These are phyloP conservation scores for Eimeria tenella DNA, from an alignment of 169 alveolate species.

Conservation along the genomic window DNA sequence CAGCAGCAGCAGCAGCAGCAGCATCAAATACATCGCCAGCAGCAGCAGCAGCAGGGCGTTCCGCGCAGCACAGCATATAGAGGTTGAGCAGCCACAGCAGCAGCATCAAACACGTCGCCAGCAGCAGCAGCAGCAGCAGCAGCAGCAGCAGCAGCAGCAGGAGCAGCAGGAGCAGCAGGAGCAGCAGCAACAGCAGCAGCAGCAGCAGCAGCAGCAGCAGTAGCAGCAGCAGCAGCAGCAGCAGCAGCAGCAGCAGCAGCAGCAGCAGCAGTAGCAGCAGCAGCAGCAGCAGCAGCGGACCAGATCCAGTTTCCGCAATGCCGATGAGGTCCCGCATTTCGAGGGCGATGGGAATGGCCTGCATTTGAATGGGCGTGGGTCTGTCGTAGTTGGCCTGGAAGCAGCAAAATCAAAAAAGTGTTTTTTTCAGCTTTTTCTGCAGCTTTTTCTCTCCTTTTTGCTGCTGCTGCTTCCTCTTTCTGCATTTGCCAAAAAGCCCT, in stretches of 20 bases:
- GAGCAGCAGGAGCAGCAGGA: background rate
- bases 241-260: conserved; percentile 14
- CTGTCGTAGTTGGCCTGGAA: conserved; percentile 68
- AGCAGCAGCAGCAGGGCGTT: no score
- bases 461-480: background rate
- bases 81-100: no score
- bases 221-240: background rate
- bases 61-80: no score
- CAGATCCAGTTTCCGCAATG: conserved; percentile 98
- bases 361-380: conserved; percentile 99
- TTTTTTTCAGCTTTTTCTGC: no score
- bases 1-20: background rate
- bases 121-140: conserved; percentile 7
- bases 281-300: conserved; percentile 39
- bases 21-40: no score
- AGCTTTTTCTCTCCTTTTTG: no score
- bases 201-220: background rate
- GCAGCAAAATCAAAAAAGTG: background rate
- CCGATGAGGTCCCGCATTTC: conserved; percentile 97
- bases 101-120: background rate
- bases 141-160: background rate
- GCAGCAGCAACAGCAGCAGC: conserved; percentile 7
- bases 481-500: background rate
- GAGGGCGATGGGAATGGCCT: conserved; percentile 96
- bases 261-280: no score